phyloP scores from a whole-genome alignment of 1,284 basidiomycete genomes.

The Vanrija pseudolonga region DNA sequence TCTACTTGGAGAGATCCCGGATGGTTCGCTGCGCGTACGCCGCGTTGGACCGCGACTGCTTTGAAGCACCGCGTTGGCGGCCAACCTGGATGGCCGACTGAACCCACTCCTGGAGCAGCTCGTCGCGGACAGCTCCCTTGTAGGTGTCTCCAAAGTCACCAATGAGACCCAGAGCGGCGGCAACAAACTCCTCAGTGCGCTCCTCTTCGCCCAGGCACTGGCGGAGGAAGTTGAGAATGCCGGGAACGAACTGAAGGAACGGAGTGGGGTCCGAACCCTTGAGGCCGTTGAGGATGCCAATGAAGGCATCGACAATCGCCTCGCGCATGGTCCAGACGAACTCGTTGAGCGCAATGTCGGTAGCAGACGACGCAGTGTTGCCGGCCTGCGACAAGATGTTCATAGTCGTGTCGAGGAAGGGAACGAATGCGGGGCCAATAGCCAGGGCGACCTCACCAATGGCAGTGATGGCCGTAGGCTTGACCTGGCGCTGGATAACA shows the following conservation, averaged over 20 bases:
- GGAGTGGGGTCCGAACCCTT: conserved; percentile 49
- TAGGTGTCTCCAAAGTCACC: conserved; percentile 90
- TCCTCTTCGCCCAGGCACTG: conserved; percentile 73
- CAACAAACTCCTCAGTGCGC: conserved; percentile 71
- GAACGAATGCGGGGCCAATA: conserved; percentile 79
- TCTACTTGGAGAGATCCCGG: conserved; percentile 31
- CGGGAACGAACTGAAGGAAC: conserved; percentile 69
- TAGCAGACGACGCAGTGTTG: conserved; percentile 71
- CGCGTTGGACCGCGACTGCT: conserved; percentile 54
- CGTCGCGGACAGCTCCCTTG: conserved; percentile 71
- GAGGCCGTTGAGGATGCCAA: conserved; percentile 86
- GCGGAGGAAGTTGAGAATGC: conserved; percentile 78
- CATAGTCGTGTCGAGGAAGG: conserved; percentile 88
- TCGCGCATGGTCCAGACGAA: conserved; percentile 89
- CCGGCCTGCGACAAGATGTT: conserved; percentile 87
- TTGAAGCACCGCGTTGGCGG: conserved; percentile 51
- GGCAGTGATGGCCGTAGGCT: conserved; percentile 90
- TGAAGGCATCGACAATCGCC: conserved; percentile 94
- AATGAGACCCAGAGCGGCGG: conserved; percentile 74
- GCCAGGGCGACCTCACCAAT: conserved; percentile 97
- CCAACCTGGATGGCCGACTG: conserved; percentile 65
- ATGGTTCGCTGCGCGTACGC: conserved; percentile 53
- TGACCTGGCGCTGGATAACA: conserved; percentile 87
- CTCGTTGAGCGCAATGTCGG: conserved; percentile 56
- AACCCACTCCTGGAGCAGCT: conserved; percentile 78